Conservation (phyloP, 306 rosid species). For the Rubus idaeus region DNA sequence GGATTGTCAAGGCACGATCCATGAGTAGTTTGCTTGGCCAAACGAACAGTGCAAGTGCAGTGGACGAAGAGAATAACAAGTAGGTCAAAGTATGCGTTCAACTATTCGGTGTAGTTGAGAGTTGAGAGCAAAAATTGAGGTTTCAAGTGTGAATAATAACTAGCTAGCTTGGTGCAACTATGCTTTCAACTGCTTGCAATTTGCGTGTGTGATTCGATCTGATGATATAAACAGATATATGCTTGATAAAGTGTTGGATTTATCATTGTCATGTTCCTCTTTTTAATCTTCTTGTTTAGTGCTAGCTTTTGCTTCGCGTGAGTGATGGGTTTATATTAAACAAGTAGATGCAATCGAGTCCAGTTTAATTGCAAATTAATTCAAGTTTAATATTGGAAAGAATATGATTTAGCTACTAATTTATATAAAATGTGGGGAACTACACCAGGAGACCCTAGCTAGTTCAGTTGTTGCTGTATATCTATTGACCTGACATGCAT, state of each 20-base stretch:
- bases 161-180: constrained; percentile 23
- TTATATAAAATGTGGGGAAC: constrained; percentile 11
- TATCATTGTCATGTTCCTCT: constrained; percentile 16
- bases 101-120: constrained; percentile 3
- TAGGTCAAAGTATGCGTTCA: constrained; percentile 16
- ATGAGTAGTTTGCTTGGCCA: constrained; percentile 90
- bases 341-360: constrained; percentile 1
- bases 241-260: constrained; percentile 22
- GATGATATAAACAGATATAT: constrained; percentile 5
- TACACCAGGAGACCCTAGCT: constrained; percentile 3
- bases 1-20: constrained; percentile 83
- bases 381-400: not conserved
- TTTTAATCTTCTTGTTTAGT: constrained; percentile 10
- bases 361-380: not conserved
- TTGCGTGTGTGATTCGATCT: constrained; percentile 7
- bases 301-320: constrained; percentile 12
- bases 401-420: not conserved
- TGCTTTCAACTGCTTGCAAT: constrained; percentile 13
- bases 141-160: constrained; percentile 7
- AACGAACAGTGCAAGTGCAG: constrained; percentile 34
- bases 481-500: constrained; percentile 8
- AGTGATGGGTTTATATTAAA: constrained; percentile 19
- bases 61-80: constrained; percentile 8
- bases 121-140: not conserved
- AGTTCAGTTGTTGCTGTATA: constrained; percentile 17